A percentile compares a stretch with the other conserved stretches of the same genome.
Evolutionary conservation across 1,284 basidiomycete species (phyloP).

Genomic region (Irpex sp.): DNA sequence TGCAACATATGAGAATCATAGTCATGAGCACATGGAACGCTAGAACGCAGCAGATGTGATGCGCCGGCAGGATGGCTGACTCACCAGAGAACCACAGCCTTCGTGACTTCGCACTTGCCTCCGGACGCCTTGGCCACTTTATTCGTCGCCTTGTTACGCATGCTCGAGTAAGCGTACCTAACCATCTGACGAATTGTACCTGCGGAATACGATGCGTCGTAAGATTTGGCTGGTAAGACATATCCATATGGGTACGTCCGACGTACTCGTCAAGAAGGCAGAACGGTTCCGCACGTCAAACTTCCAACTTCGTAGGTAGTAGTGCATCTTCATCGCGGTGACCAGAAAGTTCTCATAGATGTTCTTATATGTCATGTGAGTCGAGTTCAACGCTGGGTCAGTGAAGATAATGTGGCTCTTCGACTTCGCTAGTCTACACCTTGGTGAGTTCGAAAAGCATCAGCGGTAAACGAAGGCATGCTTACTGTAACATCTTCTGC

Average conservation of each 20-base stretch:
- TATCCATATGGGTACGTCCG: conserved; percentile 2
- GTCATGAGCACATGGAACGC: neutral
- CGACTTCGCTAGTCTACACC: conserved; percentile 67
- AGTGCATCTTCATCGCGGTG: conserved; percentile 89
- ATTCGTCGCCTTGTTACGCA: conserved; percentile 56
- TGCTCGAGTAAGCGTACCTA: conserved; percentile 59
- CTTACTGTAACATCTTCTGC: conserved; percentile 78
- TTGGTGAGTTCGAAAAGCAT: neutral
- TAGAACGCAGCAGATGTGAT: conserved; percentile 36
- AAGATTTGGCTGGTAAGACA: neutral
- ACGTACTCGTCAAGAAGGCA: conserved; percentile 64
- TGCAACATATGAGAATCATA: conserved; percentile 38
- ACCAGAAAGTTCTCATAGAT: conserved; percentile 91
- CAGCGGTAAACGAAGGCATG: conserved; percentile 19
- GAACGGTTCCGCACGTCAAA: conserved; percentile 49
- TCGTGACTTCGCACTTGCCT: conserved; percentile 52
- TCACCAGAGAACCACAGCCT: conserved; percentile 71
- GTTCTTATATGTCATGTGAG: conserved; percentile 77
- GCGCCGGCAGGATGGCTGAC: conserved; percentile 24
- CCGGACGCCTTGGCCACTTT: conserved; percentile 48
- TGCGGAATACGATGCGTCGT: conserved; percentile 31
- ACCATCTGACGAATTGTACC: conserved; percentile 70
- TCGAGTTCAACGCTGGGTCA: conserved; percentile 80
- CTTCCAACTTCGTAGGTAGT: conserved; percentile 80
- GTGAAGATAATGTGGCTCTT: conserved; percentile 82